Conservation (phyloP, 345 rosid genomes). For the Mallotus nudiflorus region DNA sequence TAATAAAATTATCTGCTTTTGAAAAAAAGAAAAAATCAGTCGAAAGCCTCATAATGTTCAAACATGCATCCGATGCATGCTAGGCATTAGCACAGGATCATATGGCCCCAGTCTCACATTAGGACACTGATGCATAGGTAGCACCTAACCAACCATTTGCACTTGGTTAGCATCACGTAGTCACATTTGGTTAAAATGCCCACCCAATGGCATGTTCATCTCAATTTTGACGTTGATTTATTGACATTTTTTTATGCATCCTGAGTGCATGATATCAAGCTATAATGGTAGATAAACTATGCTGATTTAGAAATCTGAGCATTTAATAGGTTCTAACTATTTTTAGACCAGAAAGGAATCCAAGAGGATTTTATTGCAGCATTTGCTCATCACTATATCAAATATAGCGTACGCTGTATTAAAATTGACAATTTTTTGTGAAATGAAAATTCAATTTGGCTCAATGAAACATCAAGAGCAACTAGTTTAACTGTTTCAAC, state of each 20-base stretch:
- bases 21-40: too few relatives aligned
- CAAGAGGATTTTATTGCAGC: not conserved
- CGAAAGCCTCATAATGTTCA: not conserved
- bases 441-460: not conserved
- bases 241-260: not conserved
- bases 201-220: not conserved
- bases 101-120: not conserved
- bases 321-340: not conserved
- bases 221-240: not conserved
- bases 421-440: too few relatives aligned
- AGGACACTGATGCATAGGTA: not conserved
- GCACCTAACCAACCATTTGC: not conserved
- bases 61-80: not conserved
- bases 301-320: not conserved
- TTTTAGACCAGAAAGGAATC: not conserved
- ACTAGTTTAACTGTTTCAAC: not conserved
- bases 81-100: not conserved
- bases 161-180: not conserved
- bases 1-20: too few relatives aligned
- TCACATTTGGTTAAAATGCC: not conserved
- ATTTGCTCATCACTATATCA: not conserved
- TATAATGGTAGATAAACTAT: not conserved
- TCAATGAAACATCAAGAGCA: not conserved
- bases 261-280: not conserved
- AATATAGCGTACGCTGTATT: too few relatives aligned